Conservation (phyloP, 495 filamentous ascomycete genomes). For the Geopyxis carbonaria region DNA sequence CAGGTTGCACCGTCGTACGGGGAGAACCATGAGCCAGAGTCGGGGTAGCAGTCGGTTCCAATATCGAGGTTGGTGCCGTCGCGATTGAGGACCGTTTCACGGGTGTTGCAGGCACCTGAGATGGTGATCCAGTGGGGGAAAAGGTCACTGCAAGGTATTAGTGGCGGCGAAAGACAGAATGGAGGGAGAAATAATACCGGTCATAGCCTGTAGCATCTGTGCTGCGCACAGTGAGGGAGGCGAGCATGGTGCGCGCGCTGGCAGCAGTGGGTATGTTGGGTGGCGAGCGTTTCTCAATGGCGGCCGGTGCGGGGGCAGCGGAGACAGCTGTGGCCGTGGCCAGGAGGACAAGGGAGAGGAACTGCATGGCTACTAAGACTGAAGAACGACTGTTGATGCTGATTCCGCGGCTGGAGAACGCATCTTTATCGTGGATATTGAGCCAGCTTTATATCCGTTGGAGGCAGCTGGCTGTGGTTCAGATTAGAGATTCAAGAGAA, state of each 20-base stretch:
- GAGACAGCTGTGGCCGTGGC: conserved; percentile 17
- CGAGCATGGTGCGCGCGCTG: conserved; percentile 38
- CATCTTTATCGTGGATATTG: too few relatives aligned
- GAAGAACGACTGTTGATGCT: too few relatives aligned
- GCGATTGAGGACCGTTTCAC: conserved; percentile 50
- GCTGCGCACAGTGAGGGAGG: conserved; percentile 36
- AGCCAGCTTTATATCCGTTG: too few relatives aligned
- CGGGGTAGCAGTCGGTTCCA: conserved; percentile 37
- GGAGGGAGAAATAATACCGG: conserved; percentile 14
- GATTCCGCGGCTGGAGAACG: too few relatives aligned
- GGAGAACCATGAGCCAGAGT: conserved; percentile 43
- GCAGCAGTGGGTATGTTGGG: conserved; percentile 43
- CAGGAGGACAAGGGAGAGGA: conserved; percentile 13
- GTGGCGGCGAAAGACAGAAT: not conserved
- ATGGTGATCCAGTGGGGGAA: conserved; percentile 56
- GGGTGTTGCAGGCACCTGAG: conserved; percentile 40
- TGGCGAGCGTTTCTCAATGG: conserved; percentile 26
- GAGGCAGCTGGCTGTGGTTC: too few relatives aligned
- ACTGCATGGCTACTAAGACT: too few relatives aligned
- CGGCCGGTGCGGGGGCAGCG: conserved; percentile 15
- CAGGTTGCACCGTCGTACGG: conserved; percentile 55
- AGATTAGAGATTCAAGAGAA: too few relatives aligned
- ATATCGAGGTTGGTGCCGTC: conserved; percentile 43
- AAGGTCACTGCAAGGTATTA: conserved; percentile 16
- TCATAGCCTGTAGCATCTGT: conserved; percentile 38